Evolutionary conservation across 176 grass and related monocot genomes (phyloP).

Genomic region (Avena insularis): DNA sequence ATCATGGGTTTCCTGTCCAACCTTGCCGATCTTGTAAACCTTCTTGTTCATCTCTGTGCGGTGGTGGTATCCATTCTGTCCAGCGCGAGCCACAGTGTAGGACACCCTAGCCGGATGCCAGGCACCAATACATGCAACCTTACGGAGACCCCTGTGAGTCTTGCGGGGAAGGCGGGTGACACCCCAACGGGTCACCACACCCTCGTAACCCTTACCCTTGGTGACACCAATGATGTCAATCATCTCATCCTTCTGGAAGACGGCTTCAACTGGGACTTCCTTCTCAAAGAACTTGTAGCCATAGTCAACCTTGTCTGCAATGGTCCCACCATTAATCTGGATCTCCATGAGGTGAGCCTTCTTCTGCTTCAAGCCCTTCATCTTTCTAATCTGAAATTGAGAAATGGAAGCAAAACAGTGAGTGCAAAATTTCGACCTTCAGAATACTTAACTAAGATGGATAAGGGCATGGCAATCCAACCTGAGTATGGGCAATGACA

Average conservation of each 20-base stretch:
- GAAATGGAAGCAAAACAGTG: neutral
- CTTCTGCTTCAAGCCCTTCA: conserved; percentile 98
- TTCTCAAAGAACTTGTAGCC: conserved; percentile 92
- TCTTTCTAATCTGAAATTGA: conserved; percentile 81
- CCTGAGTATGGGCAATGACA: conserved; percentile 95
- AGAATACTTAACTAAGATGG: neutral
- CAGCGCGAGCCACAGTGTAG: conserved; percentile 90
- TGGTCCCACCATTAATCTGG: conserved; percentile 86
- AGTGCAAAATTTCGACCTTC: neutral
- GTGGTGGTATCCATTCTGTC: conserved; percentile 98
- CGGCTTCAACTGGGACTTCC: conserved; percentile 78
- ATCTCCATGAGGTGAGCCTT: conserved; percentile 99
- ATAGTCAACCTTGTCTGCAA: conserved; percentile 92
- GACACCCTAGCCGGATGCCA: conserved; percentile 99
- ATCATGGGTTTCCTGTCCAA: conserved; percentile 67
- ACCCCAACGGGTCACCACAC: conserved; percentile 97
- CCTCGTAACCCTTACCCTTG: conserved; percentile 98
- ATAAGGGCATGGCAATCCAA: conserved; percentile 9
- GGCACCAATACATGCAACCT: conserved; percentile 97
- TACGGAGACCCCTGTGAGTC: conserved; percentile 97
- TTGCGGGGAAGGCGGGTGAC: conserved; percentile 96
- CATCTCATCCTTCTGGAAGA: conserved; percentile 97
- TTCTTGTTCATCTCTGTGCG: conserved; percentile 98
- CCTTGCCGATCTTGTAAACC: conserved; percentile 91
- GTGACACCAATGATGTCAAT: conserved; percentile 97